Evolutionary conservation across 2,329 filamentous ascomycete species (phyloP), one percentile per base, ranked within the genome.

Genomic region (Colletotrichum costaricense): DNA sequence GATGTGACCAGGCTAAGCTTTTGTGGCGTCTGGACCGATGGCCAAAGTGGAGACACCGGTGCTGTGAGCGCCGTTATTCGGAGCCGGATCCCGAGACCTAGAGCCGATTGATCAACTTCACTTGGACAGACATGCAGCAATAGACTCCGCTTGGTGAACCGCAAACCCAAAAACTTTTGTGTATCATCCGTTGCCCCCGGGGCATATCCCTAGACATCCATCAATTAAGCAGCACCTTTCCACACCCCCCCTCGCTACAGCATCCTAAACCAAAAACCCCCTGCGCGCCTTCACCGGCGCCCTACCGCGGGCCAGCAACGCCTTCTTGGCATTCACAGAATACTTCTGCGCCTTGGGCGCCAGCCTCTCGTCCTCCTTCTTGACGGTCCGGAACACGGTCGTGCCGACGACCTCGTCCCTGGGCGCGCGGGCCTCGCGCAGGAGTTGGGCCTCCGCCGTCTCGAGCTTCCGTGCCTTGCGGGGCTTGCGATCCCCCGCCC

Each of bases 341-440:
- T 84, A 76, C 80, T 85, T 87, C 76, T 82, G 82, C 72, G 78
- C 72, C 81, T 84, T 87, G 28, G 89, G 89, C 65, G 88, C 86
- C 75, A 90, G 80, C 68, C 83, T 82, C 76, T 79, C 76, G 68
- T 89, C 87, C n/a, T 78, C 80, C 76, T 83, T 82, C 67, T 82
- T 82, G 6, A 81, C 80, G 74, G 90, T 86, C 24, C 89, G 82
- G 77, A 88, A 91, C 64, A 88, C 84, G 2, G 89, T 91, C 14
- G 84, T 82, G 2, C 88, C 89, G n/a, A 89, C 80, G 63, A 82
- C 80, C 77, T 85, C 81, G 76, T 91, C 89, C 16, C 80, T 81
- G 69, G 80, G 83, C 59, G 55, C 67, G 22, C 70, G 73, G 49
- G 81, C 80, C 67, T 83, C 81, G 56, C 80, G 80, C 12, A 82